Percentiles rank a stretch among this genome's conserved stretches.
These are phyloP conservation scores for Climacium dendroides DNA, from an alignment of 225 moss, liverwort and hornwort genomes.

Conservation along the genomic window DNA sequence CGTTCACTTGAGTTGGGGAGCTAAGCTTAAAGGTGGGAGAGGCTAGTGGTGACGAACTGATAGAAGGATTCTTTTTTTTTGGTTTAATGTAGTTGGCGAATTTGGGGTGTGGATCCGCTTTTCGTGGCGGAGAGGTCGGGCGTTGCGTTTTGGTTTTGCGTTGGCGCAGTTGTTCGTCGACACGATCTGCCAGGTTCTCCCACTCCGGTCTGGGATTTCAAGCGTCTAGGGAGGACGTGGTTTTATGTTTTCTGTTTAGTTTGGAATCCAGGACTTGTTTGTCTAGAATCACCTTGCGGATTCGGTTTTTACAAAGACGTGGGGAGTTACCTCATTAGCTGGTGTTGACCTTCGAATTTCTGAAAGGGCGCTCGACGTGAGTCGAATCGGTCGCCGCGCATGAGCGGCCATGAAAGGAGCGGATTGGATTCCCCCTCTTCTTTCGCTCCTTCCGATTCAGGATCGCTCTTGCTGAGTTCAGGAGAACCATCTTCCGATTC, in stretches of 20 bases:
- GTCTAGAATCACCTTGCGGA: background rate
- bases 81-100: background rate
- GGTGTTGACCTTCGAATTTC: background rate
- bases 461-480: background rate
- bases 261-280: background rate
- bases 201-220: background rate
- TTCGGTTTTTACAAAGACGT: background rate
- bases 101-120: constrained; percentile 30
- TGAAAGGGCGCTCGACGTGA: background rate
- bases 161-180: background rate
- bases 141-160: background rate
- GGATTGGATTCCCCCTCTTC: background rate
- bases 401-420: background rate
- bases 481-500: background rate
- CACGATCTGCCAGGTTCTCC: background rate
- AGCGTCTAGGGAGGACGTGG: background rate
- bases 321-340: background rate
- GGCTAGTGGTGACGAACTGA: background rate
- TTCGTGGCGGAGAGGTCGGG: constrained; percentile 18
- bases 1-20: no score
- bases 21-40: background rate
- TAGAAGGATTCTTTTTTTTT: background rate
- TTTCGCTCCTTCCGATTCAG: background rate
- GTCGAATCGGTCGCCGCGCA: background rate
- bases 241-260: background rate